Conservation (phyloP, 2,329 filamentous ascomycete genomes). For the Talaromyces sp. region DNA sequence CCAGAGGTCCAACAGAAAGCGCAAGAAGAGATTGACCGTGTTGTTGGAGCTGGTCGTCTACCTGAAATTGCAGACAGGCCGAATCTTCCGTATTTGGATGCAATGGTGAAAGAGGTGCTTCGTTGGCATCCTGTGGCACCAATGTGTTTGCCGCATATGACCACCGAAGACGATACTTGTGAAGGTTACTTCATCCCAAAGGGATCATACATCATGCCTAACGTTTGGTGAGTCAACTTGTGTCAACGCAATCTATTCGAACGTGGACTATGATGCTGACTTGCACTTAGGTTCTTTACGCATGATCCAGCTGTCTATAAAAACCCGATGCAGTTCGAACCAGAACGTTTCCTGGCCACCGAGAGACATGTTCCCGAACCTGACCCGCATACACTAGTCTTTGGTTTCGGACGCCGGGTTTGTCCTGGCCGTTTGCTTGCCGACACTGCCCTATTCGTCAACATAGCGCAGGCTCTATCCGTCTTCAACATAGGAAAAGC, state of each 20-base stretch:
- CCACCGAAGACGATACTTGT: constrained; percentile 23
- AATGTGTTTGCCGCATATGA: constrained; percentile 26
- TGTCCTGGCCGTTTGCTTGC: constrained; percentile 45
- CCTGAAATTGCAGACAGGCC: constrained; percentile 35
- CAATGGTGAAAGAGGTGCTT: constrained; percentile 30
- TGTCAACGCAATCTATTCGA: background rate
- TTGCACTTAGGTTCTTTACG: constrained; percentile 34
- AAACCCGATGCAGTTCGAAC: constrained; percentile 41
- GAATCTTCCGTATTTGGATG: constrained; percentile 30
- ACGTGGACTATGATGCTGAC: background rate
- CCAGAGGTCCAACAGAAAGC: constrained; percentile 52
- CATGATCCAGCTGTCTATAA: constrained; percentile 39
- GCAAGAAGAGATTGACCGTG: constrained; percentile 39
- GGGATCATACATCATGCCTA: constrained; percentile 31
- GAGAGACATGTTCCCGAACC: constrained; percentile 33
- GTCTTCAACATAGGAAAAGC: constrained; percentile 45
- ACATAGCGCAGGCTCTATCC: constrained; percentile 44
- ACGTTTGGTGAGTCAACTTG: constrained; percentile 28
- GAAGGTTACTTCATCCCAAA: constrained; percentile 28
- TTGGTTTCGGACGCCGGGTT: constrained; percentile 44
- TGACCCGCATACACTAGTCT: constrained; percentile 33
- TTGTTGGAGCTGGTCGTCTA: constrained; percentile 29
- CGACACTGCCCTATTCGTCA: constrained; percentile 41
- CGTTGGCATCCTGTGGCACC: constrained; percentile 29
- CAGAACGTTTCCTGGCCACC: constrained; percentile 40